Base-by-base conservation (phyloP, 2,329 filamentous ascomycete species). In the Talaromyces sp. region DNA sequence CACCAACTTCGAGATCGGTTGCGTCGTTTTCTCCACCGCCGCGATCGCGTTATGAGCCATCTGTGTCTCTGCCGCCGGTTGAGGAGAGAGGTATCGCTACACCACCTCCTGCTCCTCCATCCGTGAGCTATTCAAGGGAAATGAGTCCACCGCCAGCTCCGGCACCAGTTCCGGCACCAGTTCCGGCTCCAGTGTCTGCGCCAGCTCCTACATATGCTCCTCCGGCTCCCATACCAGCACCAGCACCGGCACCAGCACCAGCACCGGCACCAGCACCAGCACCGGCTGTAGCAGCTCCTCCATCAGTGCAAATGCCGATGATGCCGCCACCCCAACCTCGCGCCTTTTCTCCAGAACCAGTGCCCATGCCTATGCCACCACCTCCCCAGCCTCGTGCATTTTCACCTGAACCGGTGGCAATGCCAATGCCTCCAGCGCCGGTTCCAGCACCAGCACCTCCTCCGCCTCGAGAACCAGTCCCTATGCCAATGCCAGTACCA, bases 251-350 rank as follows among this genome's bases (percentile, higher is more conserved):
- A n/a, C n/a, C n/a, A n/a, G n/a, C n/a, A n/a, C n/a, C n/a, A n/a
- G n/a, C n/a, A n/a, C n/a, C n/a, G n/a, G n/a, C n/a, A n/a, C n/a
- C n/a, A 19, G 6, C 31, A 14, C 49, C 19, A 16, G 49, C 43
- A 27, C 41, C 41, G 10, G 16, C 24, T 37, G 13, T 37, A 9
- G 13, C 59, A 37, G 31, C 41, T 19, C 56, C 63, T 54, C 24
- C 57, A 24, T 58, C 47, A n/a, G 22, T 37, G n/a, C 60, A 33
- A 24, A 60, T 63, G 49, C 54, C 62, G 13, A 27, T 62, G 45
- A 31, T 47, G 33, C 62, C 33, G 50, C 27, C 54, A 24, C 41
- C 62, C 10, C 58, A 58, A 13, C 35, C 56, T 43, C 39, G 43
- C 2, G n/a, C 43, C 1, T 47, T 37, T 31, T 49, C 43, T 16